Evolutionary conservation across 768 basidiomycete genomes (phyloP).

Genomic region (Galerina sulciceps): DNA sequence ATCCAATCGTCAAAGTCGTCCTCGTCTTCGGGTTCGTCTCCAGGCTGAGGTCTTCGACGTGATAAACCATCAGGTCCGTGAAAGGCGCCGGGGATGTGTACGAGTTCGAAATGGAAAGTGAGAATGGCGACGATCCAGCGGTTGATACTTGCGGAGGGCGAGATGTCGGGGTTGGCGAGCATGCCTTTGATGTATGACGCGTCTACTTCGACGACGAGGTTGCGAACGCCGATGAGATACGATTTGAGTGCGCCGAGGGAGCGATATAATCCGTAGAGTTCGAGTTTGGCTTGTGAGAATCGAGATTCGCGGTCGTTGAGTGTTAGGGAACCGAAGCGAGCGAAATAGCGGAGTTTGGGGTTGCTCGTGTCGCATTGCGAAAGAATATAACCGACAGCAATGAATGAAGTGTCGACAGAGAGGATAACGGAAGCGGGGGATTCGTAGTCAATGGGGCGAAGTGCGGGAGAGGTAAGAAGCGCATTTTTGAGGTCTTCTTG

Average conservation of each 20-base stretch:
- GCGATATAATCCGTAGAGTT: constrained; percentile 5
- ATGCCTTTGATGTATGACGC: constrained; percentile 13
- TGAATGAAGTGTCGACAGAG: background rate
- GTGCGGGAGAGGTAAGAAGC: background rate
- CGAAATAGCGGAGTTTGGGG: background rate
- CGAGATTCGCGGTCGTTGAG: constrained; percentile 4
- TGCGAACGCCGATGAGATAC: constrained; percentile 1
- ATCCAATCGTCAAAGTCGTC: constrained; percentile 23
- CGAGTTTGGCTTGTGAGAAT: constrained; percentile 8
- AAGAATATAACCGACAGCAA: constrained; percentile 1
- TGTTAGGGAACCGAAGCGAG: constrained; percentile 8
- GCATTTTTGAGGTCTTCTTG: constrained; percentile 1
- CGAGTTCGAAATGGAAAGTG: constrained; percentile 11
- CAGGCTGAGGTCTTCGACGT: constrained; percentile 8
- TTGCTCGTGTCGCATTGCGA: background rate
- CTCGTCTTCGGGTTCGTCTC: constrained; percentile 1
- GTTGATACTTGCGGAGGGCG: constrained; percentile 8
- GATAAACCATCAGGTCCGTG: constrained; percentile 18
- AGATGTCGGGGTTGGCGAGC: constrained; percentile 10
- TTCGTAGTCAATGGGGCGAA: background rate
- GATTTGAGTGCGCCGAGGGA: background rate
- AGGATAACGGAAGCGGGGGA: background rate
- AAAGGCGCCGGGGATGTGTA: constrained; percentile 12
- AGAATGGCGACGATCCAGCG: constrained; percentile 16
- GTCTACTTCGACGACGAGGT: constrained; percentile 8